Base-by-base conservation (phyloP, 176 grass and related monocot genomes). In the Carex littledalei region DNA sequence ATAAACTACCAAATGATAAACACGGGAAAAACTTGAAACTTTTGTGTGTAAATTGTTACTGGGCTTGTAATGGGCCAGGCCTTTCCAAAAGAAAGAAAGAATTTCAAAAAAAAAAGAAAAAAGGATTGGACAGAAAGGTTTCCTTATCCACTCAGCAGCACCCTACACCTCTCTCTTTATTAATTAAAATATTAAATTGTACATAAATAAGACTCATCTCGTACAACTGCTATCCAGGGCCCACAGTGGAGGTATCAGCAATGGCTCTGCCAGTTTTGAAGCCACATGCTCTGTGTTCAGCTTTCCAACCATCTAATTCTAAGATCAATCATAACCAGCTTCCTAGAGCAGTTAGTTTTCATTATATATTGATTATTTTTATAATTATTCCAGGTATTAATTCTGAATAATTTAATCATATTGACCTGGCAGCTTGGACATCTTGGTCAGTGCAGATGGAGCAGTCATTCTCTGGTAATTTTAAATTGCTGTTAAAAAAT, bases 181-280 rank as follows among this genome's bases (percentile, higher is more conserved):
- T 17, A 52, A 64, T 49, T 22, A 34, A 39, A 29, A 13, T 24
- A 53, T 20, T 9, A 57, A 22, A 2, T 18, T 24, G 74, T 5
- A 29, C 13, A 32, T 49, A 47, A 64, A 53, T 18, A 21, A 21
- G 5, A 69, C 45, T 26, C 70, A 20, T 81, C 21, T 12, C 64
- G 61, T 81, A 24, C 63, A 17, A 20, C 86, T 80, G 49, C 80
- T 58, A 83, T 16, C 63, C 16, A 31, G 62, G 84, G 9, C 65
- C 34, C 84, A 76, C 67, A 78, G 31, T 37, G 55, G 79, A 74
- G 58, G 5, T 41, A 68, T 18, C 86, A 82, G 31, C 79, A 34
- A 97, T 97, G 94, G 90, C 86, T 22, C 86, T 84, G 66, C 85
- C 87, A 49, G 49, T 92, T 77, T 80, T 92, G 79, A 92, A 85